Base-by-base conservation (phyloP, 2,329 filamentous ascomycete genomes). In the Byssoonygena ceratinophila region DNA sequence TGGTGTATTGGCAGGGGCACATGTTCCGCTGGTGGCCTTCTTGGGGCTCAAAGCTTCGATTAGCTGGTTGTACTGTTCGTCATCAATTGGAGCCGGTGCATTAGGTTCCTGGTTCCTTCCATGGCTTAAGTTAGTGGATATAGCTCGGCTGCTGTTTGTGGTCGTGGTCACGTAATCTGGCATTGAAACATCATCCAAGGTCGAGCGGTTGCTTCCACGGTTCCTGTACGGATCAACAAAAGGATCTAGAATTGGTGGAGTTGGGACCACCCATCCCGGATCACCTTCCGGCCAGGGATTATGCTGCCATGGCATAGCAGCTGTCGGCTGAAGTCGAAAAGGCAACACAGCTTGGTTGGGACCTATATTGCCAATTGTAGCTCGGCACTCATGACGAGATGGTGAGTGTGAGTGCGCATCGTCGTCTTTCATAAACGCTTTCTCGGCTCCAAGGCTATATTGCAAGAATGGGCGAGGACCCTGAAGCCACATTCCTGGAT, bases 361-460 rank as follows among this genome's bases (percentile, higher is more conserved):
- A 46, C 63, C 60, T 50, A 54, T 58, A 20, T 52, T 52, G 7
- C 36, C 31, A 53, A 55, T 55, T 43, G 52, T 49, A 22, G 51
- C 54, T 46, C 59, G 62, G 48, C 45, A 51, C 14, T 63, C 61
- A 51, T 64, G 59, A 51, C 69, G 69, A 20, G 75, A 74, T 18
- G 82, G 82, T 0, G 83, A 84, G 59, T 85, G 82, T 1, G 77
- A 70, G 61, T 85, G 82, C 5, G 74, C 72, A n/a, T 82, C 77
- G 1, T 74, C 65, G 2, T 69, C 67, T 40, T 75, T 74, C 1
- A 66, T 8, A 63, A 66, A 64, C 67, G 52, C 53, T 36, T 61
- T 57, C 23, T 57, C 55, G 12, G 53, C 55, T 25, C 58, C 60
- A 27, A 64, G 54, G 41, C 61, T 60, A 46, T 67, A 67, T 53